These are phyloP conservation scores for Seiridium cupressi DNA, from an alignment of 2,329 filamentous ascomycete genomes.

Conservation along the genomic window DNA sequence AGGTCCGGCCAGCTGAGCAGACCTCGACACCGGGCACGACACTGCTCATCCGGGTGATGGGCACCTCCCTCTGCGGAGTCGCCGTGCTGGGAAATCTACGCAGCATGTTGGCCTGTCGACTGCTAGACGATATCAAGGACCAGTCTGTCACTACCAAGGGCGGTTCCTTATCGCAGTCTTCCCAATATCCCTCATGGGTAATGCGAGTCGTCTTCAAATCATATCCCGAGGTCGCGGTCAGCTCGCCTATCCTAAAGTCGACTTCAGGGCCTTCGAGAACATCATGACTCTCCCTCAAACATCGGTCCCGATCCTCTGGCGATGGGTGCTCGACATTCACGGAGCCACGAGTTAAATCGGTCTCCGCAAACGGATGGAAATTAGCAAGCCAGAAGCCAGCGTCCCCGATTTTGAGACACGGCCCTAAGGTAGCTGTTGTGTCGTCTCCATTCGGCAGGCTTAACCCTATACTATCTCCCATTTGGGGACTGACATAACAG, in stretches of 20 bases:
- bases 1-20: conserved; percentile 40
- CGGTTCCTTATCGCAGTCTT: conserved; percentile 35
- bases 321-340: conserved; percentile 40
- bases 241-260: conserved; percentile 31
- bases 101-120: conserved; percentile 37
- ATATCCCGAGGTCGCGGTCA: conserved; percentile 39
- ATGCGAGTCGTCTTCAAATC: conserved; percentile 41
- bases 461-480: conserved; percentile 45
- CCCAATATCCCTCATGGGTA: conserved; percentile 44
- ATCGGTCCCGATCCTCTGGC: conserved; percentile 34
- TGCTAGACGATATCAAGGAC: conserved; percentile 35
- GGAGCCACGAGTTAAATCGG: conserved; percentile 22
- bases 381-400: conserved; percentile 40
- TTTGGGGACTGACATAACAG: conserved; percentile 38
- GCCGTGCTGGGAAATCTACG: conserved; percentile 36
- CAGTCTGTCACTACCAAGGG: conserved; percentile 43
- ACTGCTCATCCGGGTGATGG: conserved; percentile 27
- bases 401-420: conserved; percentile 35
- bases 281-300: conserved; percentile 35
- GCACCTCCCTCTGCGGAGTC: conserved; percentile 29
- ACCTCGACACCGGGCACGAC: conserved; percentile 34
- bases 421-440: conserved; percentile 40
- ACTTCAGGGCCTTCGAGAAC: conserved; percentile 23
- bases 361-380: conserved; percentile 42
- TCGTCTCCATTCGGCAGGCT: conserved; percentile 27